Evolutionary conservation across 1,139 yeast species (phyloP).

Genomic region (Magnusiomyces fungicola): DNA sequence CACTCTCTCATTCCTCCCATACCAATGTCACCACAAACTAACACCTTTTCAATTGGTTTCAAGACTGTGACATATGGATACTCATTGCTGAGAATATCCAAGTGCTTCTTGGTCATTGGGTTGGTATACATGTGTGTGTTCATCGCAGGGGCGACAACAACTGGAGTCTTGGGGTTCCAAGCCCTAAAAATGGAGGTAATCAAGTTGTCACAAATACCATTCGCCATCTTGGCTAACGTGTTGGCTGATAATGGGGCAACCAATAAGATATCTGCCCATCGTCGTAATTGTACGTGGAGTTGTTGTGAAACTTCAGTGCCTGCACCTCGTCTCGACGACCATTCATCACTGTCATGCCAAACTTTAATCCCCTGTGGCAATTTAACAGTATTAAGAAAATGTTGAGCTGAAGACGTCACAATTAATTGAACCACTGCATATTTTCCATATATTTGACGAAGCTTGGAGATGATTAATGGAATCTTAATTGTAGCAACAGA

Average conservation of each 20-base stretch:
- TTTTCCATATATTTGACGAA: conserved; percentile 67
- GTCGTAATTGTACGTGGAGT: conserved; percentile 78
- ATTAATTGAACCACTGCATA: conserved; percentile 73
- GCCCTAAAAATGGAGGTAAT: conserved; percentile 74
- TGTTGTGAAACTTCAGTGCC: conserved; percentile 48
- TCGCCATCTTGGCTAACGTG: conserved; percentile 81
- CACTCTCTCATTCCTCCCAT: conserved; percentile 98
- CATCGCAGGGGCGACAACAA: conserved; percentile 94
- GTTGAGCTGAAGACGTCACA: conserved; percentile 76
- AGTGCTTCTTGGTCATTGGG: conserved; percentile 82
- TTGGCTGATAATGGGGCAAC: conserved; percentile 94
- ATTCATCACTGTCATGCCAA: conserved; percentile 92
- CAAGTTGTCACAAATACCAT: conserved; percentile 87
- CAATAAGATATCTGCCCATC: conserved; percentile 92
- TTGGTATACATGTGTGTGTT: conserved; percentile 94
- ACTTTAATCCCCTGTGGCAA: conserved; percentile 77
- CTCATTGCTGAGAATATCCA: conserved; percentile 51
- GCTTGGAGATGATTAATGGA: conserved; percentile 74
- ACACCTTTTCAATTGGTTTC: conserved; percentile 87
- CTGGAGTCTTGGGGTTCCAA: conserved; percentile 86
- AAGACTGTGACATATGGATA: conserved; percentile 72
- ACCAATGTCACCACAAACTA: conserved; percentile 94
- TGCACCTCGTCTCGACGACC: conserved; percentile 49
- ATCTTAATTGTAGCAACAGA: conserved; percentile 94
- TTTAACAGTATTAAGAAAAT: conserved; percentile 69